Evolutionary conservation across 352 stramenopile genomes (phyloP).

Genomic region (Aphanomyces cochlioides): DNA sequence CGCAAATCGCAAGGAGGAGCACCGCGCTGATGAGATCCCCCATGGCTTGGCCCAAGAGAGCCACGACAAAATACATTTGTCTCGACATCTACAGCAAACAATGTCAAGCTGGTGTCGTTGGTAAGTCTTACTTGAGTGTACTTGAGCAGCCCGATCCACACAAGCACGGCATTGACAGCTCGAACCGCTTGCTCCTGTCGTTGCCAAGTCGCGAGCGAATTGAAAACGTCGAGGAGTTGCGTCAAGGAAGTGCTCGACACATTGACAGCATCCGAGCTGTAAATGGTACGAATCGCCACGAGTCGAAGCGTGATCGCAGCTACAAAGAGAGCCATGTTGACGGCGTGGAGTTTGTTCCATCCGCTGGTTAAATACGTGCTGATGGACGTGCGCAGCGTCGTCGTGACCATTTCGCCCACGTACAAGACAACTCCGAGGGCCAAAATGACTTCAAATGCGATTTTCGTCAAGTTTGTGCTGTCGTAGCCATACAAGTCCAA

Average conservation of each 20-base stretch:
- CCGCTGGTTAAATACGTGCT: constrained; percentile 42
- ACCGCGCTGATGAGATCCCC: constrained; percentile 56
- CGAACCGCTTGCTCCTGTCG: constrained; percentile 44
- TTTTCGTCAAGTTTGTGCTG: constrained; percentile 33
- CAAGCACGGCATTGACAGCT: constrained; percentile 46
- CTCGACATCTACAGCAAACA: constrained; percentile 42
- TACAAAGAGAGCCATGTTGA: constrained; percentile 49
- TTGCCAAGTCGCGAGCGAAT: constrained; percentile 42
- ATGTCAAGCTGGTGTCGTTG: not conserved
- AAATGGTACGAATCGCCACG: constrained; percentile 50
- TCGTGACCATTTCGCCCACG: constrained; percentile 33
- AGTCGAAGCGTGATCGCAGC: constrained; percentile 51
- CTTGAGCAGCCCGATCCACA: constrained; percentile 66
- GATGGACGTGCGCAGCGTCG: constrained; percentile 36
- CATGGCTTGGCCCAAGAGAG: constrained; percentile 47
- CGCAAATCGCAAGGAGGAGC: constrained; percentile 54
- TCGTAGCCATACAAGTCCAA: constrained; percentile 57
- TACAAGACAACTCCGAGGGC: constrained; percentile 40
- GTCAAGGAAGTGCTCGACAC: constrained; percentile 27
- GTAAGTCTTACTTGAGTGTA: constrained; percentile 43
- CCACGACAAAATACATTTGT: constrained; percentile 55
- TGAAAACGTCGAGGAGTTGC: constrained; percentile 34
- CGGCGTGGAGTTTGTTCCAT: constrained; percentile 17
- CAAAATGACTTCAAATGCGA: constrained; percentile 54
- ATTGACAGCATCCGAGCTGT: constrained; percentile 50